Percentiles rank a stretch among this genome's conserved stretches.
phyloP scores from a whole-genome alignment of 2,329 filamentous ascomycete species.

The Geosmithia flava region DNA sequence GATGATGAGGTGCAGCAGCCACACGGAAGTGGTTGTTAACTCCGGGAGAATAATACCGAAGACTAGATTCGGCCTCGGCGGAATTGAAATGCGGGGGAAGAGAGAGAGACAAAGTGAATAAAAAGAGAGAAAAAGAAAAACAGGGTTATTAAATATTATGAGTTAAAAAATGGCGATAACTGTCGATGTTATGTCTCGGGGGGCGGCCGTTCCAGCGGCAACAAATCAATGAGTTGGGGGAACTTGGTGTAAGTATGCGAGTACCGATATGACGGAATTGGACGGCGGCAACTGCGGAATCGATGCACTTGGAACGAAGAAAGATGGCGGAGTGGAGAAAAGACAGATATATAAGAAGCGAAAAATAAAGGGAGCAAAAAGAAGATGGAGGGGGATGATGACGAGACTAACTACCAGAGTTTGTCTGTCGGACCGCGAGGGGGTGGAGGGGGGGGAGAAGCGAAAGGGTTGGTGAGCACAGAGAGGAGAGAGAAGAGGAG shows the following conservation, averaged over 20 bases:
- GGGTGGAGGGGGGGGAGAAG: background rate
- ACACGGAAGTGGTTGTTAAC: background rate
- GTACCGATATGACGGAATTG: background rate
- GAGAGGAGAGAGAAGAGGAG: background rate
- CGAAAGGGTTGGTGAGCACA: background rate
- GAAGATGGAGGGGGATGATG: background rate
- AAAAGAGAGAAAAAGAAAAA: too few relatives aligned
- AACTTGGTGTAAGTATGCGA: background rate
- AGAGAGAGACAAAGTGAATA: too few relatives aligned
- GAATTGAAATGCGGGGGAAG: background rate
- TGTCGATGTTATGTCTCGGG: background rate
- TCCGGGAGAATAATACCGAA: background rate
- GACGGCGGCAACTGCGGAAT: background rate
- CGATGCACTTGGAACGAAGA: background rate
- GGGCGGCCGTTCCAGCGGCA: background rate
- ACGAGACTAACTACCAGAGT: constrained; percentile 3
- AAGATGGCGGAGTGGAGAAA: background rate
- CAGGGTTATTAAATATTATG: too few relatives aligned
- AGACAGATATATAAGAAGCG: background rate
- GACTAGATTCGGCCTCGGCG: background rate
- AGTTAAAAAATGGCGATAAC: too few relatives aligned
- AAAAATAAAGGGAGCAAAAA: background rate
- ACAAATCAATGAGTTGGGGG: background rate
- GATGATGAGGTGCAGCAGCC: background rate
- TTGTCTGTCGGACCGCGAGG: background rate